Percentiles rank a stretch among this genome's conserved stretches.
phyloP scores from a whole-genome alignment of 305 asterid species.

The Fraxinus ornus region DNA sequence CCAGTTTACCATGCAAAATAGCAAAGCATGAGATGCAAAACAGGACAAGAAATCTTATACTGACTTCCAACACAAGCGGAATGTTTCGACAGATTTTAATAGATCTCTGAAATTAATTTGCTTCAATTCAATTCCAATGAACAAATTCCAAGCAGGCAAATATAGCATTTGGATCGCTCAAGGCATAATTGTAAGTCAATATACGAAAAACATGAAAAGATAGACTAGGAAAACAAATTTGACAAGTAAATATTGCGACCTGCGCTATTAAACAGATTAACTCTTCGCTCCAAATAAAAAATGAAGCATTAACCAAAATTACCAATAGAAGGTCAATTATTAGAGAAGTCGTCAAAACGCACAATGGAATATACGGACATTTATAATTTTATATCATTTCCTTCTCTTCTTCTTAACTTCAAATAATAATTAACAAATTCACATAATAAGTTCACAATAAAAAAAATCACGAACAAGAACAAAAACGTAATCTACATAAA shows the following conservation, averaged over 20 bases:
- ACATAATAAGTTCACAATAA: not conserved
- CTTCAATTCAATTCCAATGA: not conserved
- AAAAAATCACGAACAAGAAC: not conserved
- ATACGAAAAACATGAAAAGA: not conserved
- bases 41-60: not conserved
- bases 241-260: not conserved
- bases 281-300: not conserved
- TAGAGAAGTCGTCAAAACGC: not conserved
- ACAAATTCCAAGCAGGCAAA: not conserved
- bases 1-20: not conserved
- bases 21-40: not conserved
- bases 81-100: not conserved
- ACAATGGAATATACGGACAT: not conserved
- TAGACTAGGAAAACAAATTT: not conserved
- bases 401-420: not conserved
- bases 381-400: not conserved
- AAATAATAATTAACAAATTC: not conserved
- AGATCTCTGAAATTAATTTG: not conserved
- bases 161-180: not conserved
- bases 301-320: not conserved
- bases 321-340: not conserved
- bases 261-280: not conserved
- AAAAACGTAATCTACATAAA: not conserved
- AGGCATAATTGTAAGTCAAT: not conserved
- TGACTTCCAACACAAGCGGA: not conserved